Evolutionary conservation across 2,329 filamentous ascomycete species (phyloP), one percentile per base, ranked within the genome.

Genomic region (Knufia petricola): DNA sequence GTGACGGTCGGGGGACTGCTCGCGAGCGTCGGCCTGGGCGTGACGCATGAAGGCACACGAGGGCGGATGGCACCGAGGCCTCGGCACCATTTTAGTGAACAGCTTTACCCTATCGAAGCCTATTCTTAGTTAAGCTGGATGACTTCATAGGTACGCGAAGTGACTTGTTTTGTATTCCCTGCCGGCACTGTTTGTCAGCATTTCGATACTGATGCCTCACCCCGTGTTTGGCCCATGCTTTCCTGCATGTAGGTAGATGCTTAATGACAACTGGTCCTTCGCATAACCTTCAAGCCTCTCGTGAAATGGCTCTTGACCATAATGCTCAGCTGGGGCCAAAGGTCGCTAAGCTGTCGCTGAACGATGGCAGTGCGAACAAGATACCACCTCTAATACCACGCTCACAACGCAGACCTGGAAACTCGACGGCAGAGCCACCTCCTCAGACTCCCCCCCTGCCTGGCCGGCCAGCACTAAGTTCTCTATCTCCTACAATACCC

Each of bases 391-490:
- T 57, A n/a, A 49, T 56, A 26, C 55, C 58, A 38, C 62, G 66
- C 31, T 62, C 53, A 40, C 60, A 57, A 41, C 59, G 64, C 53
- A 66, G 61, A 53, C 58, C 62, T 26, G 57, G 60, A 21, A 49
- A 58, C 19, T 15, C 49, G 8, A 49, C 59, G 36, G 59, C 62
- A 54, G 66, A 71, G 19, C 83, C 87, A 53, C 73, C 84, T 39
- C 89, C 89, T 51, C 73, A 77, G 57, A 94, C 89, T 23, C 88
- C 88, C 41, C 63, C 74, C 32, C 75, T 95, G 7, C 81, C 87
- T 28, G 65, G 79, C 40, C 82, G 83, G 15, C 82, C 84, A 51
- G 75, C 80, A 52, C 71, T 75, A 34, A 73, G 76, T 46, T 73
- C 69, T 39, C 72, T 82, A 61, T 68, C 66, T 4, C 94, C 86